phyloP scores from a whole-genome alignment of 495 filamentous ascomycete genomes.

The Penicillium arizonense region DNA sequence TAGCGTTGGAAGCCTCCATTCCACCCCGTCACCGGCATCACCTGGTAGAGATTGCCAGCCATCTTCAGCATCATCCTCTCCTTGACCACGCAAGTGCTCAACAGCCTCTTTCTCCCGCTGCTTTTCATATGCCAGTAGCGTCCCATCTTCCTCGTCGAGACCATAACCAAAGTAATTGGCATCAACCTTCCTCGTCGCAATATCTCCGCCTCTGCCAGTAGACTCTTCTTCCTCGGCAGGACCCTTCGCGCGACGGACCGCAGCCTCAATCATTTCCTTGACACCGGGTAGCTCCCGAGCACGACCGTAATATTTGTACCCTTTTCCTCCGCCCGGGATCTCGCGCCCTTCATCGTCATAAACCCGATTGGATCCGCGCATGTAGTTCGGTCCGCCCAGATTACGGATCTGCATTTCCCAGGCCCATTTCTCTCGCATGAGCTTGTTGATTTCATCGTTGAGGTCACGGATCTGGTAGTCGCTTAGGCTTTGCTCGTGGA shows the following conservation, averaged over 20 bases:
- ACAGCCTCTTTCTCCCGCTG: slow-evolving; percentile 79
- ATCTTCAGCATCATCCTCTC: slow-evolving; percentile 47
- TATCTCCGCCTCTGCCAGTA: slow-evolving; percentile 63
- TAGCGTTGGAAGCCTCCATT: slow-evolving; percentile 79
- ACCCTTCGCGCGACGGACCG: slow-evolving; percentile 50
- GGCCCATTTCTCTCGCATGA: slow-evolving; percentile 97
- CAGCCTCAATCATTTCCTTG: slow-evolving; percentile 92
- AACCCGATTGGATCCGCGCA: slow-evolving; percentile 80
- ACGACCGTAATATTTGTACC: slow-evolving; percentile 89
- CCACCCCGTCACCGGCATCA: slow-evolving; percentile 76
- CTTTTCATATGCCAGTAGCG: slow-evolving; percentile 76
- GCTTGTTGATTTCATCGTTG: slow-evolving; percentile 99
- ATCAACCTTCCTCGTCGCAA: slow-evolving; percentile 78
- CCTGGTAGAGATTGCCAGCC: slow-evolving; percentile 86
- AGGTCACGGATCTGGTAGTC: slow-evolving; percentile 97
- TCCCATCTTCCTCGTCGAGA: slow-evolving; percentile 89
- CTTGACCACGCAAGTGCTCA: slow-evolving; percentile 56
- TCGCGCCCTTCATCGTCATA: slow-evolving; percentile 92
- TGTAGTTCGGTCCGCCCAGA: slow-evolving; percentile 95
- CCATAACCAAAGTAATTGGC: slow-evolving; percentile 96
- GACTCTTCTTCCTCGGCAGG: slow-evolving; percentile 60
- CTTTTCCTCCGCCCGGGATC: slow-evolving; percentile 85
- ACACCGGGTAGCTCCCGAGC: slow-evolving; percentile 91
- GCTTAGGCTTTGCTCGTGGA: slow-evolving; percentile 83
- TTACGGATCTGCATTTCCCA: slow-evolving; percentile 97